These are phyloP conservation scores for Scorias spongiosa DNA, from an alignment of 2,329 filamentous ascomycete genomes.

Conservation along the genomic window DNA sequence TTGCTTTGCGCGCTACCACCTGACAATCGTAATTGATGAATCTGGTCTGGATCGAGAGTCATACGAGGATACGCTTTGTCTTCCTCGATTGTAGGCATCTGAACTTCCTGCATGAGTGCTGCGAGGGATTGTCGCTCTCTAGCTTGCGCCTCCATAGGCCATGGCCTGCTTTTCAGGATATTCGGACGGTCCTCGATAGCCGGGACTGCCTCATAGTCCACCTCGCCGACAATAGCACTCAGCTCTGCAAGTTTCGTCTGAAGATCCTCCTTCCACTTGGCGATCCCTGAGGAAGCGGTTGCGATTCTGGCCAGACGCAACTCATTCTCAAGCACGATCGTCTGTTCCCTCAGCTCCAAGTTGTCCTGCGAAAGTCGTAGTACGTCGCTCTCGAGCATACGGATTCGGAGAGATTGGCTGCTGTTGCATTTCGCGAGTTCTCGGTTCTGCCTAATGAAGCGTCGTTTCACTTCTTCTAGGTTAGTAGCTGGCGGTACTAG, in stretches of 20 bases:
- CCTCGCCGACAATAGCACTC: conserved; percentile 47
- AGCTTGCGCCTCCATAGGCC: conserved; percentile 7
- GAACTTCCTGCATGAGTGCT: conserved; percentile 17
- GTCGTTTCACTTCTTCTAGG: conserved; percentile 49
- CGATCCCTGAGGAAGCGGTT: conserved; percentile 46
- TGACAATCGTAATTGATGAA: conserved; percentile 34
- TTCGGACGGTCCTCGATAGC: conserved; percentile 2
- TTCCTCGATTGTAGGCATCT: conserved; percentile 54
- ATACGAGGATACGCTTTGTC: conserved; percentile 51
- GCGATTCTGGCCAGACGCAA: conserved; percentile 43
- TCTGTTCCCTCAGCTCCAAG: conserved; percentile 53
- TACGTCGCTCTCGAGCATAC: conserved; percentile 60
- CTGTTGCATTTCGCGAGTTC: conserved; percentile 69
- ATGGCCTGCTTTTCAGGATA: neutral
- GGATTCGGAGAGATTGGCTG: conserved; percentile 60
- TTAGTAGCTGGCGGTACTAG: conserved; percentile 11
- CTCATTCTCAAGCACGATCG: conserved; percentile 54
- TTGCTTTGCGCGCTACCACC: conserved; percentile 28
- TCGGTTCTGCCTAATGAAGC: conserved; percentile 69
- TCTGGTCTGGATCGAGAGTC: conserved; percentile 49
- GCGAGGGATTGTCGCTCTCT: conserved; percentile 17
- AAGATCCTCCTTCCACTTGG: conserved; percentile 54
- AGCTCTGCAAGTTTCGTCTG: conserved; percentile 60
- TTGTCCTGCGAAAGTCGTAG: conserved; percentile 66
- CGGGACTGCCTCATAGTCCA: conserved; percentile 32